Base-by-base conservation (phyloP, 75 land plant genomes). In the Sequoiadendron giganteum region DNA sequence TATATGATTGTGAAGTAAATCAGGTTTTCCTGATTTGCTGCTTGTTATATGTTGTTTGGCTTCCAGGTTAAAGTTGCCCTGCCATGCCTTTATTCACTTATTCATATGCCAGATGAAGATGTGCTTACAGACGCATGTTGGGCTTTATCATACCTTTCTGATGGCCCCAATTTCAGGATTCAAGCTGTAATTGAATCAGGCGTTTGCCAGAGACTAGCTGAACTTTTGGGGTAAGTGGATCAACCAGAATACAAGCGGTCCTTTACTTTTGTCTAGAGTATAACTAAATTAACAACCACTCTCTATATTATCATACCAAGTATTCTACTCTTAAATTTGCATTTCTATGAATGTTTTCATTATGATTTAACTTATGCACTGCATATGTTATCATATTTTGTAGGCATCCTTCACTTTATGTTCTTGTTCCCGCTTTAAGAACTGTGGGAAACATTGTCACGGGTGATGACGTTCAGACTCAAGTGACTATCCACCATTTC, bases 401-500 rank as follows among this genome's bases (percentile, higher is more conserved):
- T 80, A 95, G 96, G 68, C 92, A 96, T 89, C 95, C 91, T 61
- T 95, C 96, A 49, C 89, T 94, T 25, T 76, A 91, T 58, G 96
- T 95, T 39, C 91, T 93, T 47, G 91, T 92, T 79, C 95, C 92
- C 32, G 94, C 94, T 36, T 76, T 93, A 30, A 77, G 92, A 25
- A 90, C 94, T 21, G 90, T 93, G 3, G 94, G 94, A n/a, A 93
- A 93, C 90, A 96, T 96, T 88, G 96, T 95, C 16, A 95, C 95
- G 40, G 97, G 97, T 49, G 96, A 95, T 88, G 96, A 95, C 86
- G 61, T 86, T 15, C 96, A 95, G 77, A 95, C 96, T 80, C 96
- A 93, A 95, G 96, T 95, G 77, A 80, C 21, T 25, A 45, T 40
- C n/a, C 8, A 65, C 70, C 70, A 65, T 21, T 65, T 65, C 21